Evolutionary conservation across 2,329 filamentous ascomycete genomes (phyloP).

Genomic region (Fusarium decemcellulare): DNA sequence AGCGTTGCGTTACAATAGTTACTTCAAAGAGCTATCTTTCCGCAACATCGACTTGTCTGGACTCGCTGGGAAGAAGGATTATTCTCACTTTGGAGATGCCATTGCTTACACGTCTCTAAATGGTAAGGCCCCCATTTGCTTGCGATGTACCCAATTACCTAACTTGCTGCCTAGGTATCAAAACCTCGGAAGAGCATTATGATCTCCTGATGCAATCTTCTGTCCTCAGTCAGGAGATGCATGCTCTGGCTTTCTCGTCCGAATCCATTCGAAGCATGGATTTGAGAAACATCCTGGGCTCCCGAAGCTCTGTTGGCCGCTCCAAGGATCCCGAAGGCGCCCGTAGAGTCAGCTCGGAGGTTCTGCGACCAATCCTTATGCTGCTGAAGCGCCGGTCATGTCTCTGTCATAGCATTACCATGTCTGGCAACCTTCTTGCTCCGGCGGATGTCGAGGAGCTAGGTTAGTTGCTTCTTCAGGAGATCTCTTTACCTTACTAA

Average conservation of each 20-base stretch:
- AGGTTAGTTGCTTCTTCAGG: conserved; percentile 49
- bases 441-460: conserved; percentile 64
- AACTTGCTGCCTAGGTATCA: conserved; percentile 55
- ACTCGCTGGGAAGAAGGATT: conserved; percentile 58
- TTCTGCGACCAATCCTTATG: conserved; percentile 64
- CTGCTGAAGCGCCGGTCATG: conserved; percentile 62
- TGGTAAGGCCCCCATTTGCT: conserved; percentile 53
- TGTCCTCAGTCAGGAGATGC: conserved; percentile 69
- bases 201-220: conserved; percentile 64
- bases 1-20: conserved; percentile 71
- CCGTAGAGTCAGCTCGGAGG: conserved; percentile 54
- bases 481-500: conserved; percentile 14
- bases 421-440: conserved; percentile 65
- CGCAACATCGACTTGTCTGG: conserved; percentile 64
- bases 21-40: conserved; percentile 71
- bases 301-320: conserved; percentile 40
- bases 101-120: conserved; percentile 68
- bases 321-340: conserved; percentile 40
- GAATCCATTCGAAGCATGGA: conserved; percentile 70
- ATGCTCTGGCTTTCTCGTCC: conserved; percentile 68
- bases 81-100: conserved; percentile 59
- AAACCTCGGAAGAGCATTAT: conserved; percentile 63
- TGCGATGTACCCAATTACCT: not conserved
- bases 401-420: conserved; percentile 64
- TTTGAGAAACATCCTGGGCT: conserved; percentile 59